A percentile compares a stretch with the other conserved stretches of the same genome.
phyloP scores from a whole-genome alignment of 768 basidiomycete species.

The Mycena rebaudengoi region DNA sequence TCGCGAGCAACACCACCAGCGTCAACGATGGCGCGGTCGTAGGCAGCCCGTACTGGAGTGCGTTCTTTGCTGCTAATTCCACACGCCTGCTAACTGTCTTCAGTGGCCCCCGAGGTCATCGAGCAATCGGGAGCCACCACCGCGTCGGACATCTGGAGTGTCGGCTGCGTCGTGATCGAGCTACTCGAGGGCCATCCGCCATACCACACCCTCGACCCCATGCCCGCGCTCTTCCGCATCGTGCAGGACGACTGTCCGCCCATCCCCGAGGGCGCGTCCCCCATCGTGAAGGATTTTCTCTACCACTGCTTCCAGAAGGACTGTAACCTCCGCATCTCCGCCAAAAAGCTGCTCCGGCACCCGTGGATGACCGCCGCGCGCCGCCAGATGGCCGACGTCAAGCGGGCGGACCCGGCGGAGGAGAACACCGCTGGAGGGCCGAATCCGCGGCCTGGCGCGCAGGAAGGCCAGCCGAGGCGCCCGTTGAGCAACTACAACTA shows the following conservation, averaged over 20 bases:
- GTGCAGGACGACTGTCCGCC: conserved; percentile 98
- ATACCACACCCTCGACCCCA: conserved; percentile 94
- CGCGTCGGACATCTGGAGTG: conserved; percentile 97
- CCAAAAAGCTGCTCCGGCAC: conserved; percentile 90
- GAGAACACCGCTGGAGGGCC: conserved; percentile 45
- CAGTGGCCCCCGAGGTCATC: conserved; percentile 99
- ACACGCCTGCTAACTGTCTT: too few relatives aligned
- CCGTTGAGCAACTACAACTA: conserved; percentile 85
- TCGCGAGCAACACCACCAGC: conserved; percentile 81
- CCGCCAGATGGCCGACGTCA: conserved; percentile 68
- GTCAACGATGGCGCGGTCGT: conserved; percentile 92
- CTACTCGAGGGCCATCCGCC: conserved; percentile 92
- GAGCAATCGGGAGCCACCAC: conserved; percentile 98
- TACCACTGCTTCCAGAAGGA: conserved; percentile 99
- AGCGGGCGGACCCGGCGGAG: conserved; percentile 35
- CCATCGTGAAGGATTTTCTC: conserved; percentile 95
- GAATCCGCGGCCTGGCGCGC: conserved; percentile 43
- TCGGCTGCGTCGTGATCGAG: conserved; percentile 98
- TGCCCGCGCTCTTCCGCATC: conserved; percentile 98
- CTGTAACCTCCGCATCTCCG: conserved; percentile 91
- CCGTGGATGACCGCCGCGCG: conserved; percentile 95
- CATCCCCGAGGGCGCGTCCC: conserved; percentile 94
- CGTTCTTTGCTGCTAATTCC: too few relatives aligned
- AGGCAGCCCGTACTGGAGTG: conserved; percentile 99
- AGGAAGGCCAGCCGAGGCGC: conserved; percentile 36